These are phyloP conservation scores for Corymbia maculata DNA, from an alignment of 345 rosid genomes.

Conservation along the genomic window DNA sequence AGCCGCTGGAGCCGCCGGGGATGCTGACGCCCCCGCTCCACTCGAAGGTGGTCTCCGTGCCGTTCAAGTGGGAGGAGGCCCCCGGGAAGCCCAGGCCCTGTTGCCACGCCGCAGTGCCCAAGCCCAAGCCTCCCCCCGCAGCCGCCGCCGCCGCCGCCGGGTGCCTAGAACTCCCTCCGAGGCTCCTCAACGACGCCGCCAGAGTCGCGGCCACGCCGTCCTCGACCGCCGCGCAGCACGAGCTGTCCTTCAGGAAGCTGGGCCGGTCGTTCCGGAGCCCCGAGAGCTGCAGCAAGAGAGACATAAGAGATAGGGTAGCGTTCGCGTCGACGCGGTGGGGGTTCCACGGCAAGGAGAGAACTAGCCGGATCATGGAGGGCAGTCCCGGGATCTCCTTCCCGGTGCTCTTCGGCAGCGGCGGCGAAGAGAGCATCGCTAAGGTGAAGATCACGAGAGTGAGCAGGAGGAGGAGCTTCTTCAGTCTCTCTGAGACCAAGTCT, in stretches of 20 bases:
- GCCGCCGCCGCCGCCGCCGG: conserved; percentile 4
- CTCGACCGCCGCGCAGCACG: conserved; percentile 48
- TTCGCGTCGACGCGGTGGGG: conserved; percentile 51
- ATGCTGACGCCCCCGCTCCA: conserved; percentile 54
- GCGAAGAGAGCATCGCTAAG: background rate
- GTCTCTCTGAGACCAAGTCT: conserved; percentile 29
- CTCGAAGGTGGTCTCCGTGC: conserved; percentile 38
- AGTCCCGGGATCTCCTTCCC: background rate
- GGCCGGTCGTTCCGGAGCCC: conserved; percentile 19
- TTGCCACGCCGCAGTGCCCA: background rate
- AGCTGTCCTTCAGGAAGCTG: conserved; percentile 14
- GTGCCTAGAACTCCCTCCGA: conserved; percentile 63
- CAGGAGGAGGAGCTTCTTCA: conserved; percentile 33
- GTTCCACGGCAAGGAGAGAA: conserved; percentile 1
- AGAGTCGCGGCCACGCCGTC: conserved; percentile 22
- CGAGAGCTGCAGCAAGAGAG: conserved; percentile 4
- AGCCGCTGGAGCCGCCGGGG: conserved; percentile 27
- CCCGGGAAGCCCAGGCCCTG: conserved; percentile 73
- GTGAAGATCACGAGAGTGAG: conserved; percentile 35
- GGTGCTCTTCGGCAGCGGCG: background rate
- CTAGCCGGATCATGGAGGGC: background rate
- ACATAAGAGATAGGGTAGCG: conserved; percentile 7
- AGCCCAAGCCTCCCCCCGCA: conserved; percentile 2
- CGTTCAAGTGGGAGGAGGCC: conserved; percentile 89
- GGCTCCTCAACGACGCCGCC: conserved; percentile 24